Percentiles rank a stretch among this genome's conserved stretches.
Conservation (phyloP, 2,329 filamentous ascomycete species). For the Sclerotinia glacialis region DNA sequence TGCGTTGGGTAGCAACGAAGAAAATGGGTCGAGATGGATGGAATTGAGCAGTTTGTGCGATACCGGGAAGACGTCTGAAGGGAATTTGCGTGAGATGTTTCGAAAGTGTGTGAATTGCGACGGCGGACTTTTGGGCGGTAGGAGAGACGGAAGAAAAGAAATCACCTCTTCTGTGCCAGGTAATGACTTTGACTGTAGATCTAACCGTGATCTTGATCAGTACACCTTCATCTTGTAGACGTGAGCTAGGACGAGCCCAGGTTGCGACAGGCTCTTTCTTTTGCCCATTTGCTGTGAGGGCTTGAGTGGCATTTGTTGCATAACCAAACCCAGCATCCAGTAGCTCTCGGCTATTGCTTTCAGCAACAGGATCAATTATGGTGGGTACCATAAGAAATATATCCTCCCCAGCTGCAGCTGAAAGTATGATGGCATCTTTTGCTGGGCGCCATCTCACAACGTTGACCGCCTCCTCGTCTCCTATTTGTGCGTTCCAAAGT, state of each 20-base stretch:
- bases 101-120: slow-evolving; percentile 90
- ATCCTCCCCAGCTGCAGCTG: slow-evolving; percentile 79
- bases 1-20: slow-evolving; percentile 93
- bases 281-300: slow-evolving; percentile 50
- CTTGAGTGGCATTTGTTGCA: slow-evolving; percentile 63
- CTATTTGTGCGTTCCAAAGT: slow-evolving; percentile 79
- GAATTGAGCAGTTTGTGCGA: slow-evolving; percentile 87
- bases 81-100: slow-evolving; percentile 95
- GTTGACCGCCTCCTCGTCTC: slow-evolving; percentile 76
- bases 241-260: slow-evolving; percentile 76
- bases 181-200: slow-evolving; percentile 78
- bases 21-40: slow-evolving; percentile 90
- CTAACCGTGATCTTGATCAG: slow-evolving; percentile 77
- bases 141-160: slow-evolving; percentile 93
- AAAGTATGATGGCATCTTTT: slow-evolving; percentile 75
- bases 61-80: slow-evolving; percentile 73
- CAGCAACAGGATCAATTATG: slow-evolving; percentile 67
- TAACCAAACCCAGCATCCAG: slow-evolving; percentile 92
- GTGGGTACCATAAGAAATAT: slow-evolving; percentile 81
- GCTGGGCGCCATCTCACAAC: slow-evolving; percentile 86
- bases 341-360: slow-evolving; percentile 70
- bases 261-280: slow-evolving; percentile 74
- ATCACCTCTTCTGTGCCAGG: slow-evolving; percentile 91
- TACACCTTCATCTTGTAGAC: slow-evolving; percentile 74
- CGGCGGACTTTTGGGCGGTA: slow-evolving; percentile 70